Evolutionary conservation across 2,329 filamentous ascomycete genomes (phyloP), one percentile per base, ranked within the genome.

Genomic region (Chaetoscypha palmicola): DNA sequence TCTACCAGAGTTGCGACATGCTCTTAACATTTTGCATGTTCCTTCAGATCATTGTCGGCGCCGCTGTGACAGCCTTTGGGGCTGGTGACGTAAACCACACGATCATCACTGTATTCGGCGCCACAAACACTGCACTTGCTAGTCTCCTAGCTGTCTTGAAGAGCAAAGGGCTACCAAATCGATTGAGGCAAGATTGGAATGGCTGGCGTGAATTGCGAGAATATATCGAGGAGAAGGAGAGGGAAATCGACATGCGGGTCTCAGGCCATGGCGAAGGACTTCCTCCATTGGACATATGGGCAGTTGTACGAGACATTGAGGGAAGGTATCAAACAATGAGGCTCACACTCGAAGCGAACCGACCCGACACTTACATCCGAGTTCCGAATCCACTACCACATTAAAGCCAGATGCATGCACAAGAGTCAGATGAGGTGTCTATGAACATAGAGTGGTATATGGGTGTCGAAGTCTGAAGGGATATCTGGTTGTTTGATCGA

Each of bases 111-210:
- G 61, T 74, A 0, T 65, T 83, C 2, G 79, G 80, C 5, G 78
- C 76, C 1, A 58, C 76, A 9, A 83, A 83, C 54, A 81, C 77
- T 2, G 62, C 81, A 2, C 66, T 83, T 7, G 79, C 79, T 1
- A 78, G 79, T 21, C 63, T 79, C 0, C 61, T 83, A 17, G 77
- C 78, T 0, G 70, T 74, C 3, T 56, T 74, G 41, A 73, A 72
- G 52, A 68, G 69, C 3, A 68, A 70, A 22, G 72, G 71, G 0
- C 53, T 74, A 39, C 71, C 71, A 3, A 66, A 70, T 50, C 58
- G 67, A 14, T 51, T 74, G 14, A 60, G 66, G 30, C 66, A 69
- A 41, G 68, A 74, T 46, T 66, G 66, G 38, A 59, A 68, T 12
- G 68, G 65, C 17, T 72, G 69, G 50, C 57, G 68, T 0, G 62